phyloP scores from a whole-genome alignment of 75 land plant species.

The Pinus tabuliformis region DNA sequence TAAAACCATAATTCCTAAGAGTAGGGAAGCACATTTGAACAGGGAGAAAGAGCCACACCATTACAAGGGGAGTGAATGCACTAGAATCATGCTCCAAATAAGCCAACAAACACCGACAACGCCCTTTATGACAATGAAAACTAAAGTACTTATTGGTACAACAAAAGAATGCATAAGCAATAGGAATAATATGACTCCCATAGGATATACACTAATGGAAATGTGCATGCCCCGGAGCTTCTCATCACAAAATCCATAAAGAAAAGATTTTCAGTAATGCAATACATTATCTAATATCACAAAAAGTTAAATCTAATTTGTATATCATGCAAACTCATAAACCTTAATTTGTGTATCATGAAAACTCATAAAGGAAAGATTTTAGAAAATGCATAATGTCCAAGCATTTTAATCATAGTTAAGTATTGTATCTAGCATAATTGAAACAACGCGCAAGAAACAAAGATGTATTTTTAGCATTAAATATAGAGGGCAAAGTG shows the following conservation, averaged over 20 bases:
- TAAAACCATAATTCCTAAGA: too few species aligned
- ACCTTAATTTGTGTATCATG: background rate
- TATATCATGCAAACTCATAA: background rate
- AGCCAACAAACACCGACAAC: too few species aligned
- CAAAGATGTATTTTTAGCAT: background rate
- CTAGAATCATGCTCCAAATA: too few species aligned
- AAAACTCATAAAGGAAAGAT: background rate
- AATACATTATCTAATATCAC: background rate
- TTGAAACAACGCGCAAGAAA: background rate
- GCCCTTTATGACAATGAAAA: too few species aligned
- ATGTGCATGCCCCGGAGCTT: conserved; percentile 3
- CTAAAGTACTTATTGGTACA: background rate
- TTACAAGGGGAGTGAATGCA: too few species aligned
- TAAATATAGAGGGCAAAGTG: background rate
- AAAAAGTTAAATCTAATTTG: too few species aligned
- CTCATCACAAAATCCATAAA: background rate
- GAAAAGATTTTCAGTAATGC: background rate
- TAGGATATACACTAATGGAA: background rate
- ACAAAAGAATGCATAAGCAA: background rate
- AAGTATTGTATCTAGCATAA: background rate
- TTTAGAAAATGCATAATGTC: background rate
- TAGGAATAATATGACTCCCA: background rate
- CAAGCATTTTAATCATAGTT: background rate
- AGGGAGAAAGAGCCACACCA: too few species aligned
- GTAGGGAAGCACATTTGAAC: too few species aligned